Percentiles rank a stretch among this genome's conserved stretches.
phyloP scores from a whole-genome alignment of 2,329 filamentous ascomycete species.

The Fusarium nurragi region DNA sequence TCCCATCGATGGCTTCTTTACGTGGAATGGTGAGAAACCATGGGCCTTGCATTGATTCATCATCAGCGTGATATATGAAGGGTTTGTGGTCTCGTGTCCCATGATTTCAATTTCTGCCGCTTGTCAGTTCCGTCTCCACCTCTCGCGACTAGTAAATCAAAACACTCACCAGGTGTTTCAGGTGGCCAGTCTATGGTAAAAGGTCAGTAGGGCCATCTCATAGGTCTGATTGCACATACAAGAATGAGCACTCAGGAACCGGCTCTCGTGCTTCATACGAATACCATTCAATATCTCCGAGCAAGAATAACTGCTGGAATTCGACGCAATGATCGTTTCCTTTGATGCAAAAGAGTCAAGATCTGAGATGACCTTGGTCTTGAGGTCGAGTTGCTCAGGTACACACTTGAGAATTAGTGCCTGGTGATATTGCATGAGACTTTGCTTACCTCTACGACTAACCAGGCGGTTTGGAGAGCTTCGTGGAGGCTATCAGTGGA shows the following conservation, averaged over 20 bases:
- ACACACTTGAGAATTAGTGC: conserved; percentile 50
- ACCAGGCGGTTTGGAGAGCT: conserved; percentile 41
- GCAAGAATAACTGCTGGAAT: conserved; percentile 58
- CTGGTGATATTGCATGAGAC: accelerated
- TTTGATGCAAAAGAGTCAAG: conserved; percentile 51
- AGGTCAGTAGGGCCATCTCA: background rate
- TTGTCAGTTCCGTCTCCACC: background rate
- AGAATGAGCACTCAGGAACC: conserved; percentile 56
- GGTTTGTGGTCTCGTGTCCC: conserved; percentile 44
- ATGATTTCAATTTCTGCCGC: conserved; percentile 45
- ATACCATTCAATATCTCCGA: conserved; percentile 54
- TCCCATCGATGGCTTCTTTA: conserved; percentile 45
- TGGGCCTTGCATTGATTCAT: conserved; percentile 43
- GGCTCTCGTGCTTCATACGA: conserved; percentile 45
- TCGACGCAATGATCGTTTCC: conserved; percentile 55
- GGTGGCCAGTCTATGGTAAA: conserved; percentile 45
- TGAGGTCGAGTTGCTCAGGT: conserved; percentile 55
- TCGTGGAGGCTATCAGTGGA: conserved; percentile 19
- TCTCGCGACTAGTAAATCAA: accelerated
- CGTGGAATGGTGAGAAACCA: conserved; percentile 46
- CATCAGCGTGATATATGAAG: conserved; percentile 35
- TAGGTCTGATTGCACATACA: conserved; percentile 44
- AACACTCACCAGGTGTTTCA: conserved; percentile 42
- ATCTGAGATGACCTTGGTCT: conserved; percentile 51
- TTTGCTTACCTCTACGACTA: conserved; percentile 42